Base-by-base conservation (phyloP, 768 basidiomycete genomes). In the Galerina sulciceps region DNA sequence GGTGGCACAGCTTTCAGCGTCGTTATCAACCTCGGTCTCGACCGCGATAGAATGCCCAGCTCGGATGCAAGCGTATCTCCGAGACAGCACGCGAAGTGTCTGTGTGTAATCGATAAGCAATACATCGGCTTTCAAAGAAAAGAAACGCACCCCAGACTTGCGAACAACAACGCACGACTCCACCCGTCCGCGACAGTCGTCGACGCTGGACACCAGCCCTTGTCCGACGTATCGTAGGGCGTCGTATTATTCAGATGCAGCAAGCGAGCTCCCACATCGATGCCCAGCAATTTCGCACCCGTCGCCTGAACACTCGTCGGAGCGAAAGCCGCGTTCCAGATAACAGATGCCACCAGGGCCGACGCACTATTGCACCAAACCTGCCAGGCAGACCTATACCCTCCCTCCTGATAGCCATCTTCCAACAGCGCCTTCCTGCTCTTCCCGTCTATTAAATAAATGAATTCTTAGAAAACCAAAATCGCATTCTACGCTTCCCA, bases 51-150 rank as follows among this genome's bases (percentile, higher is more conserved):
- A 62, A 97, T 94, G 35, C 96, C 96, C 20, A 97, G 82, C 73
- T 97, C 96, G 9, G 93, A 96, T 0, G 94, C 94, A 2, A 98
- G 85, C 0, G 95, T 97, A 66, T 97, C 95, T 5, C 93, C 95
- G 9, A 95, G 79, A 69, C 91, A 94, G 72, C 91, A 94, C 2
- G 88, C 88, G 71, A 94, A 93, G 69, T 96, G 94, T 3, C 93
- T 94, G 67, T 3, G 35, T 18, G 38, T 38, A 38, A 31, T 26
- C 38, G 48, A 40, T 57, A n/a, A 38, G 23, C 49, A 18, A 47
- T 42, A 52, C 15, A 50, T 17, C 36, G 42, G 38, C 45, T 46
- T 35, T 31, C 34, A 6, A 9, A 22, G 48, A 10, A 11, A 15
- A 8, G 34, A 26, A 42, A 69, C 81, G 65, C 58, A 91, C 85